A percentile compares a stretch with the other conserved stretches of the same genome.
Evolutionary conservation across 1,284 basidiomycete genomes (phyloP).

Genomic region (Cutaneotrichosporon dermatis): DNA sequence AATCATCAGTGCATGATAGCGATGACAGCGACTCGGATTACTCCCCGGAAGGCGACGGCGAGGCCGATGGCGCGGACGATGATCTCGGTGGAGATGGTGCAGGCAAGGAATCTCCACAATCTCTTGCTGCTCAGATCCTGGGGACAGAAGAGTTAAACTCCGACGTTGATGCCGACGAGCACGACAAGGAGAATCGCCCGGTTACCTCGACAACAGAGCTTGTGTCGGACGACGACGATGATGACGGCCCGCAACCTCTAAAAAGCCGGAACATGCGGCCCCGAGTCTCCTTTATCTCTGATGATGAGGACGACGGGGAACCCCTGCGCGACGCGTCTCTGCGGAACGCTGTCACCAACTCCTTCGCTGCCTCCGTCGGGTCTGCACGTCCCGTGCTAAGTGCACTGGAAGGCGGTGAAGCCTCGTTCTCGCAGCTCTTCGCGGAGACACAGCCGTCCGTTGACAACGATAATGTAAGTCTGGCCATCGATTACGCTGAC

Average conservation of each 20-base stretch:
- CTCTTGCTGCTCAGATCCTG: no score
- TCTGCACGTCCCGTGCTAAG: no score
- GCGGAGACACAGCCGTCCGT: constrained; percentile 30
- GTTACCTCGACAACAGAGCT: background rate
- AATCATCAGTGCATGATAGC: constrained; percentile 4
- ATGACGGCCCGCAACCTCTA: constrained; percentile 8
- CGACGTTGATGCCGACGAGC: background rate
- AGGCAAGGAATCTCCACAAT: no score
- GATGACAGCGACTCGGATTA: constrained; percentile 27
- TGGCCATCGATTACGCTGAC: background rate
- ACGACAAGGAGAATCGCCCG: constrained; percentile 9
- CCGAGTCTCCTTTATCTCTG: constrained; percentile 24
- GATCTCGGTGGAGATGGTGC: background rate
- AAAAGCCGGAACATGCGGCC: background rate
- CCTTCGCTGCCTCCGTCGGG: no score
- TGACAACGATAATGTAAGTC: background rate
- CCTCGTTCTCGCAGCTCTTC: constrained; percentile 44
- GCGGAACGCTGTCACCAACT: no score
- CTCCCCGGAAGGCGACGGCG: constrained; percentile 2
- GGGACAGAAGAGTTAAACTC: no score
- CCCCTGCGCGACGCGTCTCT: no score
- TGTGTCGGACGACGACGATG: constrained; percentile 11
- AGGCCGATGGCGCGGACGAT: constrained; percentile 10
- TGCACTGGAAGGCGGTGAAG: constrained; percentile 7
- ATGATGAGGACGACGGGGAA: constrained; percentile 25